Base-by-base conservation (phyloP, 139 green algal species). In the Tetradesmus obliquus region DNA sequence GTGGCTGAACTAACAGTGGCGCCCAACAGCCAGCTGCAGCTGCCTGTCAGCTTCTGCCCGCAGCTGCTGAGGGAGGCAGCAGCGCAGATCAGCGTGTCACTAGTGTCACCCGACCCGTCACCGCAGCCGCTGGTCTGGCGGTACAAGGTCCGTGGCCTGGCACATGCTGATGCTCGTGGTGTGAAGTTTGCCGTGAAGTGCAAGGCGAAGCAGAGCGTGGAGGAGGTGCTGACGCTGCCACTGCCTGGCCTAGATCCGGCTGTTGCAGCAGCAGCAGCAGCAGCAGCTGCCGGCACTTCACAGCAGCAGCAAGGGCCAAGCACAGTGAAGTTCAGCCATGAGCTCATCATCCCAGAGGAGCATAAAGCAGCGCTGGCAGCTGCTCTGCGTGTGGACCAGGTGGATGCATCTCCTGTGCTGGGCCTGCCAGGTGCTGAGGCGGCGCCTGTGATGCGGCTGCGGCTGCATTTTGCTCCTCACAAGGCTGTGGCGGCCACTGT, bases 41-140 rank as follows among this genome's bases (percentile, higher is more conserved):
- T 92, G 19, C 89, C 80, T 17, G 51, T 92, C 80, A 88, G 60
- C 81, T 92, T 92, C 89, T 76, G 15, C 4, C 89, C 89, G 1
- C 55, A 13, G 2, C 19, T 88, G 32, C 62, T 92, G 62, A 24
- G 51, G 1, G 62, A 83, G 66, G 57, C 81, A 57, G 66, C 71
- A 32, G 89, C 89, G n/a, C 5, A 69, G 66, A 7, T 92, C 55
- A 57, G 55, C 3, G 81, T 92, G 62, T 22, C 58, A 60, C 81
- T 92, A 19, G 32, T 92, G 32, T 76, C 80, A 66, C 88, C 88
- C 2, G 80, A 7, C 1, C 60, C 89, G 9, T 22, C 89, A 51
- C 81, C 89, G n/a, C 20, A n/a, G 45, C 89, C 89, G 13, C 81
- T 92, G 60, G 62, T 71, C 2, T 92, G 89, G 89, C 62, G 74